Base-by-base conservation (phyloP, 164 flowering plant species). In the Platanus orientalis region DNA sequence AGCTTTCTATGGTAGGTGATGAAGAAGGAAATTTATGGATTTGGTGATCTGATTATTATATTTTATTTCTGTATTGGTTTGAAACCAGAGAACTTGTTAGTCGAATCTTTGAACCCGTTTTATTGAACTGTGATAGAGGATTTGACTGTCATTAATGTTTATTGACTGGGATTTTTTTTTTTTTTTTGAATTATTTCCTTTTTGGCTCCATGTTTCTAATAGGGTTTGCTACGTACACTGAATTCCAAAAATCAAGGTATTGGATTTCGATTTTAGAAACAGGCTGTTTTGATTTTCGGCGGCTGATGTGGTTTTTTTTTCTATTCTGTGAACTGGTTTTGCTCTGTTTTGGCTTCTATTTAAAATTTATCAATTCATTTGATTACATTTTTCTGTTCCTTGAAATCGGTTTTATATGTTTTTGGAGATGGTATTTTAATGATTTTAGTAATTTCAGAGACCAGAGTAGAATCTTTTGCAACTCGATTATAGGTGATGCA, bases 71-170 rank as follows among this genome's bases (percentile, higher is more conserved):
- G n/a, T 12, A 34, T 4, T 14, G 14, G 12, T 54, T 51, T 62
- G 26, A 17, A 51, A 14, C 29, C 30, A 2, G 27, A 52, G 48
- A 42, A 27, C 14, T 14, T 10, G 24, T 63, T 45, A 4, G 13
- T 57, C 19, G 42, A 17, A 25, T 54, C 26, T 3, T 12, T 53
- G 57, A 54, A 53, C 25, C 25, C 13, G 40, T 20, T 59, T 50
- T 52, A 36, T 56, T 54, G 25, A 58, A 23, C 47, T 30, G 34
- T 29, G n/a, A 7, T 39, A 29, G 12, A 19, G 57, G n/a, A 16
- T 64, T 61, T 52, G 50, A 44, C 58, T 65, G 61, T n/a, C 20
- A 26, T n/a, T 49, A 23, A 29, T 34, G 60, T 27, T 66, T 21
- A n/a, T 60, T 54, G 59, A 60, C 30, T 9, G 26, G 10, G 21